A percentile compares a stretch with the other conserved stretches of the same genome.
Conservation (phyloP, 495 filamentous ascomycete genomes). For the Echria macrotheca region DNA sequence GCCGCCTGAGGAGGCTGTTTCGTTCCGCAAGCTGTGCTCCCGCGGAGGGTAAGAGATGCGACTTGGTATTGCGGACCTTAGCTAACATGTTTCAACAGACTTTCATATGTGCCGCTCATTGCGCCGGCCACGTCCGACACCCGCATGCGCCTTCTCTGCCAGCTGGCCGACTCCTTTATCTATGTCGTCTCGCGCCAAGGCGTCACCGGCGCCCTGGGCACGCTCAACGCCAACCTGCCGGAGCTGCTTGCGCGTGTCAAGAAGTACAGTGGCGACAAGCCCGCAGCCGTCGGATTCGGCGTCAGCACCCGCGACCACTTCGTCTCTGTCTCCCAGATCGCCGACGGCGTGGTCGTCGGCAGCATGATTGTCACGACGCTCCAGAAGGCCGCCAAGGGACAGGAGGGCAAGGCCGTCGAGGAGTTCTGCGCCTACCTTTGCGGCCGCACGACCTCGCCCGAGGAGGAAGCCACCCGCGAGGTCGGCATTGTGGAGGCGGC, state of each 20-base stretch:
- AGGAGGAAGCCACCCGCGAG: conserved; percentile 47
- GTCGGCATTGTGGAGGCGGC: conserved; percentile 62
- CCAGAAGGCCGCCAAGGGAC: conserved; percentile 60
- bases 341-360: conserved; percentile 96
- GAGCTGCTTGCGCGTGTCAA: conserved; percentile 81
- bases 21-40: conserved; percentile 80
- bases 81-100: conserved; percentile 36
- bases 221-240: conserved; percentile 71
- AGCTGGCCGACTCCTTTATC: conserved; percentile 97
- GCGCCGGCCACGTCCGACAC: conserved; percentile 87
- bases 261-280: conserved; percentile 81
- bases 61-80: too few relatives aligned
- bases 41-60: conserved; percentile 63
- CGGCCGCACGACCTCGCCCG: conserved; percentile 49
- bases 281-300: conserved; percentile 89
- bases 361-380: conserved; percentile 85
- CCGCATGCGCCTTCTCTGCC: conserved; percentile 91
- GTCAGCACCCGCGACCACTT: conserved; percentile 96
- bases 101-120: conserved; percentile 94
- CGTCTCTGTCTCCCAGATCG: conserved; percentile 69
- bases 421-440: conserved; percentile 81
- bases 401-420: conserved; percentile 69
- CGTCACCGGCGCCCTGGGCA: conserved; percentile 85
- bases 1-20: conserved; percentile 92
- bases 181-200: conserved; percentile 98